phyloP scores from a whole-genome alignment of 352 stramenopile genomes.

The Pythium oligandrum region DNA sequence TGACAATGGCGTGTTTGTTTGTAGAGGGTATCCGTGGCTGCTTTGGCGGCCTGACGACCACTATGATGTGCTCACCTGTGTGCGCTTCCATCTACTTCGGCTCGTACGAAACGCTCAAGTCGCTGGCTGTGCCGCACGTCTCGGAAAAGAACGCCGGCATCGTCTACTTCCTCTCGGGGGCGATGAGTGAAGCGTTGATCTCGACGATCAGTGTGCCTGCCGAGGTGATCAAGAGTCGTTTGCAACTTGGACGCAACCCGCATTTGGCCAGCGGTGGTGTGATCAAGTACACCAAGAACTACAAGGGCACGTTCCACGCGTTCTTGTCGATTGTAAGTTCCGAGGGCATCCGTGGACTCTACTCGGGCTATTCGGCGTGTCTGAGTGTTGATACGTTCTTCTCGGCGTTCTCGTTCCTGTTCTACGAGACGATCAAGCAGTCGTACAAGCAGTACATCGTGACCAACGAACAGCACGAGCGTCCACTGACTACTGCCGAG shows the following conservation, averaged over 20 bases:
- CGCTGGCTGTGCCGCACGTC: conserved; percentile 30
- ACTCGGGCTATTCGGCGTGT: conserved; percentile 69
- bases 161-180: conserved; percentile 69
- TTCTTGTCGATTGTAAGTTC: conserved; percentile 51
- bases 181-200: conserved; percentile 60
- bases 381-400: conserved; percentile 78
- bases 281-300: conserved; percentile 71
- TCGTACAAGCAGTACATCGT: conserved; percentile 36
- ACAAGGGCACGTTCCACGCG: conserved; percentile 55
- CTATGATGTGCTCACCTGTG: conserved; percentile 64
- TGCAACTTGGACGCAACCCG: conserved; percentile 76
- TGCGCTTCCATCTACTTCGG: conserved; percentile 74
- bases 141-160: conserved; percentile 41
- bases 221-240: conserved; percentile 76
- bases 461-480: conserved; percentile 23
- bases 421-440: conserved; percentile 71
- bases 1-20: background rate
- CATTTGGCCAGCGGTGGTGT: conserved; percentile 57
- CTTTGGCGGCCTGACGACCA: conserved; percentile 70
- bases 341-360: conserved; percentile 63
- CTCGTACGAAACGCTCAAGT: conserved; percentile 76
- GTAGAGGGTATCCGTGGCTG: conserved; percentile 63
- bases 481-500: conserved; percentile 41
- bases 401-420: conserved; percentile 80
- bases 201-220: conserved; percentile 66